Percentiles rank a stretch among this genome's conserved stretches.
These are phyloP conservation scores for Zymoseptoria ardabiliae DNA, from an alignment of 2,329 filamentous ascomycete species.

Conservation along the genomic window DNA sequence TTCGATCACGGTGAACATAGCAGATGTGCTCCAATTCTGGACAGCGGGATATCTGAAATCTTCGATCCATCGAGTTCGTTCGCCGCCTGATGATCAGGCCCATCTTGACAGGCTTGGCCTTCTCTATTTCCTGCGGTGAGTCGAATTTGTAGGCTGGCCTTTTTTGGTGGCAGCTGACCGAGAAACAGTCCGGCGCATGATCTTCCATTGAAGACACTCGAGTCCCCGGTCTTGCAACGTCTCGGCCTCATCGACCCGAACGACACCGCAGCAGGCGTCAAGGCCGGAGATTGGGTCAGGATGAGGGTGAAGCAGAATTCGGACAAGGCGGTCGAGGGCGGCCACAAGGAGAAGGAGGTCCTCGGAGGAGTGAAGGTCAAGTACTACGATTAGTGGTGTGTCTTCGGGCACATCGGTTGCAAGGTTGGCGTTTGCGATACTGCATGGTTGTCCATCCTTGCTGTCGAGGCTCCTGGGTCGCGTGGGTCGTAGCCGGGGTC, in stretches of 20 bases:
- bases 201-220: conserved; percentile 21
- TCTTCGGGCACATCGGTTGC: background rate
- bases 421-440: no score
- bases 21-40: conserved; percentile 34
- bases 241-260: conserved; percentile 18
- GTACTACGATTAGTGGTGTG: conserved; percentile 20
- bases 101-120: conserved; percentile 38
- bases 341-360: conserved; percentile 22
- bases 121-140: conserved; percentile 34
- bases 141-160: background rate
- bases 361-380: conserved; percentile 29
- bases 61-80: conserved; percentile 44
- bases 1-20: conserved; percentile 37
- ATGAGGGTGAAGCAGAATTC: conserved; percentile 24
- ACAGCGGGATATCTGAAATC: conserved; percentile 41
- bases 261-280: conserved; percentile 18
- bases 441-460: no score
- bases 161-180: background rate
- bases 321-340: conserved; percentile 17
- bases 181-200: conserved; percentile 20
- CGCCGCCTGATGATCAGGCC: conserved; percentile 43
- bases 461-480: no score
- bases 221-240: conserved; percentile 21
- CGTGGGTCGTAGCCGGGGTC: no score
- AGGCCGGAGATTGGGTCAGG: conserved; percentile 24